Evolutionary conservation across 192 early-diverging fungal species (phyloP), one percentile per base, ranked within the genome.

Genomic region (Coemansia sp.): DNA sequence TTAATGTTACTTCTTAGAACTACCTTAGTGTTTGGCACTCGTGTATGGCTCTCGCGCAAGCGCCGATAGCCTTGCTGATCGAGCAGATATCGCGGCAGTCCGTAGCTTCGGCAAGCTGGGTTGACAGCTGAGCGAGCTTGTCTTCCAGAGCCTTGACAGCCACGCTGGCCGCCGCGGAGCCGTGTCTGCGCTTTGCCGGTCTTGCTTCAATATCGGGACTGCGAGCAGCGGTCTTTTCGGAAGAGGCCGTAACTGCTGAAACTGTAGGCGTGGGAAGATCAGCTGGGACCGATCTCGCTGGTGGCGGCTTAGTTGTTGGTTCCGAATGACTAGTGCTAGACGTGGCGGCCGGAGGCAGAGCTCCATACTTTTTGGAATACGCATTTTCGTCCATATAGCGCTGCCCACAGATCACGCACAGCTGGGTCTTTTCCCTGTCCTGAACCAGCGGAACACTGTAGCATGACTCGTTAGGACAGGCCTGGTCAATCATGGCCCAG

Each of bases 401-500:
- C 53, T 68, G 67, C 13, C 39, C 58, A 56, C 77, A 79, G 26
- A 73, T 64, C 26, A 79, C 77, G 25, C 77, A 79, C 52, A 67
- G 38, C 65, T 79, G 77, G 18, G 70, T 21, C 43, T 64, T 59
- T 13, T 71, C 65, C 18, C 52, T 66, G 59, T 74, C 65, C 41
- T 73, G 61, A 7, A 79, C 68, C 23, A 79, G 62, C 39, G 77
- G 77, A 3, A 81, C 73, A 14, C 16, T 60, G 36, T 64, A 59
- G 60, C 78, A 81, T 13, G 26, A 31, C 13, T 62, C 62, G 23
- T 69, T 72, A 4, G 78, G 70, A 33, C 78, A 81, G 41, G 61
- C 31, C 36, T 59, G 64, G 20, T 76, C 78, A 25, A 81, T 61
- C 73, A 81, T 66, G 10, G 65, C 61, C 78, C 78, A 81, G 16